Conservation (phyloP, 139 green algal genomes). For the Chlorokybus atmophyticus region DNA sequence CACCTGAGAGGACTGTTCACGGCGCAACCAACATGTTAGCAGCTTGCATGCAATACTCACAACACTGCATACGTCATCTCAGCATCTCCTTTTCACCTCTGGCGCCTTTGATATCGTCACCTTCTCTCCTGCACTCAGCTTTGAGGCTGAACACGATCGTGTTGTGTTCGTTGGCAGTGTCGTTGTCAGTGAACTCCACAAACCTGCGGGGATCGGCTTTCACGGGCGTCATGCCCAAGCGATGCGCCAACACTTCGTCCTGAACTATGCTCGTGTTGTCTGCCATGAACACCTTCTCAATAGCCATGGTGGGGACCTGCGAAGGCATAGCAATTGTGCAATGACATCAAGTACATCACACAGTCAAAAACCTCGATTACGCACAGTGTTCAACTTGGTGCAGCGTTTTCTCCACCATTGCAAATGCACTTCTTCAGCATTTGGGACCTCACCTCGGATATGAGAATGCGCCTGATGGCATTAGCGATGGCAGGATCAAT, state of each 20-base stretch:
- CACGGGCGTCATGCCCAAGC: conserved; percentile 82
- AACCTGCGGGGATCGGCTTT: conserved; percentile 62
- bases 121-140: conserved; percentile 34
- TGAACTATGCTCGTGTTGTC: conserved; percentile 93
- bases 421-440: no score
- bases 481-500: conserved; percentile 78
- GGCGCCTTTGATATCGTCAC: conserved; percentile 23
- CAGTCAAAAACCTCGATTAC: no score
- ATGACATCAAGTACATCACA: no score
- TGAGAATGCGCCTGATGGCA: conserved; percentile 82
- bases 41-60: no score
- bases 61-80: neutral
- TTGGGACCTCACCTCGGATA: conserved; percentile 53
- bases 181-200: conserved; percentile 37
- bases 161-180: conserved; percentile 41
- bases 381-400: no score
- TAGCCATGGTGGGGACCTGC: conserved; percentile 82
- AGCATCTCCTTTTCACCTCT: conserved; percentile 17
- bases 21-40: no score
- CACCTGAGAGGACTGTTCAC: conserved; percentile 36
- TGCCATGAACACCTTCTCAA: conserved; percentile 93
- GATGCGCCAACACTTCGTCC: conserved; percentile 67
- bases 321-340: no score
- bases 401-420: no score
- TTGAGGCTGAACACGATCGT: conserved; percentile 56